A percentile compares a stretch with the other conserved stretches of the same genome.
Conservation (phyloP, 106 monocot species). For the Acanthochlamys bracteata region DNA sequence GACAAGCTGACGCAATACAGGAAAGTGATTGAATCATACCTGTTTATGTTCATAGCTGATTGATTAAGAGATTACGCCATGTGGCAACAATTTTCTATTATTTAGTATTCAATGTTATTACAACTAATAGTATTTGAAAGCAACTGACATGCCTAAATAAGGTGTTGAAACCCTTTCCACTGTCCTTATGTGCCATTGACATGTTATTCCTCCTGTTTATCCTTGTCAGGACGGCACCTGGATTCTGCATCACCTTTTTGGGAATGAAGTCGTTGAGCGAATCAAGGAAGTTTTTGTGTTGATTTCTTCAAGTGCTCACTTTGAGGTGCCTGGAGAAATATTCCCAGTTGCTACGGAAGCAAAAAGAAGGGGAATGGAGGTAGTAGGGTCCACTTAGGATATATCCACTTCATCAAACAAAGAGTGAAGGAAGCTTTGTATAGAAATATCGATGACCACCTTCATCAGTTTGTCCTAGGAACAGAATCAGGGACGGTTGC, state of each 20-base stretch:
- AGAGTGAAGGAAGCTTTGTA: conserved; percentile 68
- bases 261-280: conserved; percentile 91
- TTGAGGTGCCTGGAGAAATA: conserved; percentile 99
- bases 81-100: too few species aligned
- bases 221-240: conserved; percentile 80
- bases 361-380: conserved; percentile 93
- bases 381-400: conserved; percentile 95
- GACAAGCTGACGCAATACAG: too few species aligned
- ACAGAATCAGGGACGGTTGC: conserved; percentile 98
- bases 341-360: conserved; percentile 97
- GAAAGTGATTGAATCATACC: too few species aligned
- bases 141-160: too few species aligned
- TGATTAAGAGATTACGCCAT: too few species aligned
- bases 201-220: too few species aligned
- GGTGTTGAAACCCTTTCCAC: too few species aligned
- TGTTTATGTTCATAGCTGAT: too few species aligned
- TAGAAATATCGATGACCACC: conserved; percentile 65
- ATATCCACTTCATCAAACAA: conserved; percentile 91
- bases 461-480: conserved; percentile 93
- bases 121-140: too few species aligned
- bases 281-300: conserved; percentile 88
- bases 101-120: too few species aligned
- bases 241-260: conserved; percentile 96
- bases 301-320: conserved; percentile 93
- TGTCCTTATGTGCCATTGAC: too few species aligned